phyloP scores from a whole-genome alignment of 257 asterid species.

The Coffea eugenioides region DNA sequence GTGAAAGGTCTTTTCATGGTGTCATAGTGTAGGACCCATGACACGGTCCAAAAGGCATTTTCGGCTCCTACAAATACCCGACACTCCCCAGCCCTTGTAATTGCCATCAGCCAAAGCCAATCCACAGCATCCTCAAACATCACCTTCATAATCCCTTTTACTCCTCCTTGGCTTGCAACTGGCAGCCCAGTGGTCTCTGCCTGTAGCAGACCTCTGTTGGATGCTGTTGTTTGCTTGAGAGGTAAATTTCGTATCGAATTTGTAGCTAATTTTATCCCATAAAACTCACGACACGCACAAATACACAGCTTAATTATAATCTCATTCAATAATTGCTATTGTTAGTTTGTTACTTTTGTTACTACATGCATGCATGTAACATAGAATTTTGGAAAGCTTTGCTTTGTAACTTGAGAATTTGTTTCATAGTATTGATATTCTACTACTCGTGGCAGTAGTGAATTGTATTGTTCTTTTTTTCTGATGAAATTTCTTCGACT shows the following conservation, averaged over 20 bases:
- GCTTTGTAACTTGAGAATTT: conserved; percentile 30
- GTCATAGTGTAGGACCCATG: conserved; percentile 62
- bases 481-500: conserved; percentile 13
- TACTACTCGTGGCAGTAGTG: neutral
- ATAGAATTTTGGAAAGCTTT: conserved; percentile 4
- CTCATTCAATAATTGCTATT: neutral
- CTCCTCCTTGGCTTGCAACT: conserved; percentile 28
- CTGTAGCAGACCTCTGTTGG: conserved; percentile 29
- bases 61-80: conserved; percentile 59
- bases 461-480: neutral
- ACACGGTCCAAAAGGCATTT: conserved; percentile 38
- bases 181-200: conserved; percentile 17
- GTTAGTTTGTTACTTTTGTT: neutral
- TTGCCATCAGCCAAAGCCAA: conserved; percentile 34
- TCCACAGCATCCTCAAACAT: conserved; percentile 19
- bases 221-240: conserved; percentile 50
- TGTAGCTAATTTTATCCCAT: neutral
- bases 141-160: conserved; percentile 22
- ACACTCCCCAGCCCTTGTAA: conserved; percentile 33
- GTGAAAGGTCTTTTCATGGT: conserved; percentile 29
- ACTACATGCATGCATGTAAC: conserved; percentile 9
- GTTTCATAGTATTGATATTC: neutral
- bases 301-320: neutral
- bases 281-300: neutral
- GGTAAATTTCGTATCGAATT: neutral